These are phyloP conservation scores for Adansonia grandidieri DNA, from an alignment of 441 rosid genomes.

Conservation along the genomic window DNA sequence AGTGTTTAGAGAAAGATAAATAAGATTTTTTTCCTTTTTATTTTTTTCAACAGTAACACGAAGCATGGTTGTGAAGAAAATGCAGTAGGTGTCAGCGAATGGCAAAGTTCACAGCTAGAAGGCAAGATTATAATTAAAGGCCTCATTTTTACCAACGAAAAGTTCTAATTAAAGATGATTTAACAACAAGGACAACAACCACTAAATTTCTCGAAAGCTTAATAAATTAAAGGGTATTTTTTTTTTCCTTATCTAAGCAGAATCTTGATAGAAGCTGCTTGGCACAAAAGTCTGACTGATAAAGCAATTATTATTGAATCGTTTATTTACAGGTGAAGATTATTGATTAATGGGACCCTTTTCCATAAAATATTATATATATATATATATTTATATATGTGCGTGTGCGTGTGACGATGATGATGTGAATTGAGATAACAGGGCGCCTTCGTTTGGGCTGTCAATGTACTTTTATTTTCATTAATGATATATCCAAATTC, in stretches of 20 bases:
- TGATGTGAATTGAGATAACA: neutral
- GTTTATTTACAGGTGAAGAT: conserved; percentile 26
- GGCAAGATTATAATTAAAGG: conserved; percentile 11
- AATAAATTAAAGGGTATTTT: conserved; percentile 18
- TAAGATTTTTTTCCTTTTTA: no score
- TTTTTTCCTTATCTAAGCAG: conserved; percentile 8
- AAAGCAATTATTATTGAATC: conserved; percentile 39
- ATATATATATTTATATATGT: no score
- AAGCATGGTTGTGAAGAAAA: neutral
- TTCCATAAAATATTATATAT: neutral
- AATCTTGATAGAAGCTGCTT: conserved; percentile 42
- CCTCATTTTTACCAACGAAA: conserved; percentile 35
- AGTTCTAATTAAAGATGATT: conserved; percentile 36
- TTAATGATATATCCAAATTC: no score
- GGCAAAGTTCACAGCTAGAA: neutral
- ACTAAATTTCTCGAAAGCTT: conserved; percentile 29
- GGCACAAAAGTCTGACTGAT: conserved; percentile 23
- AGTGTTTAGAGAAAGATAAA: no score
- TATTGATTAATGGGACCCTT: neutral
- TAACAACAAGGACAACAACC: conserved; percentile 25
- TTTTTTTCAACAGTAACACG: neutral
- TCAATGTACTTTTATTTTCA: no score
- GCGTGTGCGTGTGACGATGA: no score
- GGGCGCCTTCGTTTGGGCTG: neutral
- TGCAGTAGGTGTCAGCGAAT: neutral